Evolutionary conservation across 192 early-diverging fungal species (phyloP).

Genomic region (Gamsiella multidivaricata): DNA sequence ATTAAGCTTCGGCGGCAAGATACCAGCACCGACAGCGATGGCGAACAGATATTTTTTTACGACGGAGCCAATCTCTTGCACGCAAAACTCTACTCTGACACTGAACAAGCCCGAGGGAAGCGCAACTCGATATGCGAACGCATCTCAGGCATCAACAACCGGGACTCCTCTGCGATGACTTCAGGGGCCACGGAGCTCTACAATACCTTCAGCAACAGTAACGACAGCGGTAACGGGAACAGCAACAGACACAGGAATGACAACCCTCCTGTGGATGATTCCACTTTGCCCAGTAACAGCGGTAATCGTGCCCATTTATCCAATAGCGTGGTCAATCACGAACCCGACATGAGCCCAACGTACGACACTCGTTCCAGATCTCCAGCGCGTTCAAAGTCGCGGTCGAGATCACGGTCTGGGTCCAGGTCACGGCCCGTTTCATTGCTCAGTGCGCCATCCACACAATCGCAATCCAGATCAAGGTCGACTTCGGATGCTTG

Average conservation of each 20-base stretch:
- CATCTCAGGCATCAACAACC: background rate
- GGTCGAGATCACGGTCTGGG: conserved; percentile 12
- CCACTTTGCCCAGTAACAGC: background rate
- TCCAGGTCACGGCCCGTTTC: conserved; percentile 22
- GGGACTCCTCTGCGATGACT: background rate
- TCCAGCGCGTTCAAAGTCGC: conserved; percentile 3
- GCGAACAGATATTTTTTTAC: conserved; percentile 47
- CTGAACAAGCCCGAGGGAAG: conserved; percentile 6
- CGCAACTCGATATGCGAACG: conserved; percentile 25
- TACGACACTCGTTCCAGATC: conserved; percentile 15
- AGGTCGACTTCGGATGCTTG: conserved; percentile 13
- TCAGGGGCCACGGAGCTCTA: too few species aligned
- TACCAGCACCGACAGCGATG: conserved; percentile 13
- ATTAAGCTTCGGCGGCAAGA: background rate
- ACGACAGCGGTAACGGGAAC: too few species aligned
- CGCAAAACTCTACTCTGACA: conserved; percentile 27
- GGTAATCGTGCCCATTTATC: background rate
- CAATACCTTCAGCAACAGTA: too few species aligned
- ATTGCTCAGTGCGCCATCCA: background rate
- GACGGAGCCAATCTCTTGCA: conserved; percentile 39
- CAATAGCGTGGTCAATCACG: background rate
- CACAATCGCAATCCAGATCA: conserved; percentile 10
- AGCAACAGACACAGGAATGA: too few species aligned
- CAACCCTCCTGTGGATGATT: too few species aligned
- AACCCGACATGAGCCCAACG: background rate